Evolutionary conservation across 306 rosid species (phyloP), one percentile per base, ranked within the genome.

Genomic region (Biancaea sappan): DNA sequence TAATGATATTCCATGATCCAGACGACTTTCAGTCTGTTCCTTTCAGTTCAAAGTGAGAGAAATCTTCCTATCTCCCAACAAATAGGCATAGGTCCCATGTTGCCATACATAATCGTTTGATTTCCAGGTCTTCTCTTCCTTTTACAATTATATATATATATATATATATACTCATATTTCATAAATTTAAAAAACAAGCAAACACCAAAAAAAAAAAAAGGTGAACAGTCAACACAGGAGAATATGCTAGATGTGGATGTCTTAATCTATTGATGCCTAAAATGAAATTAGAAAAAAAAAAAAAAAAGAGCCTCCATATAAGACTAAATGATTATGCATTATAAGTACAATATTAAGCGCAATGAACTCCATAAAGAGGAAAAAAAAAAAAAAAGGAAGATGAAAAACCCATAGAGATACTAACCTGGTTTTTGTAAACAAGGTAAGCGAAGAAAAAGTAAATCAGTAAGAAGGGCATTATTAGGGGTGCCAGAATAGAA

Each of bases 351-450:
- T 62, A 21, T 37, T 48, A 51, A 32, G 58, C 8, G 14, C 65
- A 48, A 65, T 19, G 5, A 69, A 69, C 54, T 64, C 59, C 26
- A 21, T n/a, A 34, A 29, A 41, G 19, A 24, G 47, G 28, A n/a
- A 80, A 74, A 38, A 52, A 6, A 26, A 58, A 73, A 71, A 15
- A n/a, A 71, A 40, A 43, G 16, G 15, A 50, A 52, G 75, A 70
- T 10, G 21, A 66, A 51, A 54, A 5, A 31, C 21, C 58, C 43
- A 66, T 46, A 57, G 74, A 66, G 66, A 69, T 66, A 74, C 80
- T 79, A 70, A 94, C 99, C 92, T 94, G 97, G 82, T 94, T 94
- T 73, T 88, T 82, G 73, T 92, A 94, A 25, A 94, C 92, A 60
- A 94, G 69, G 89, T 87, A 94, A 22, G 98, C 99, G 26, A 94